Evolutionary conservation across 805 yeast species (phyloP).

Genomic region (Ogataea degrootiae): DNA sequence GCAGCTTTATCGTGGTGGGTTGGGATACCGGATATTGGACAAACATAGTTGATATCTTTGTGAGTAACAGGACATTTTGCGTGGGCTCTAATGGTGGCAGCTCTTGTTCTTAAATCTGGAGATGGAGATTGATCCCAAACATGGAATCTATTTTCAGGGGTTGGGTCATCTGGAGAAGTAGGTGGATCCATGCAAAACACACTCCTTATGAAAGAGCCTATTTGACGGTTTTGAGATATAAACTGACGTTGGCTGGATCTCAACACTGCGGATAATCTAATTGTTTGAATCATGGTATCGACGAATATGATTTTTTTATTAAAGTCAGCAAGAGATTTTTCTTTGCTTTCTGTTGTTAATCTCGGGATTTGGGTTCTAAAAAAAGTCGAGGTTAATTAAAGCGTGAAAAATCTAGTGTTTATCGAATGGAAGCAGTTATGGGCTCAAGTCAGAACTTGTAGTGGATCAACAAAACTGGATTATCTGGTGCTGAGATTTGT

Average conservation of each 20-base stretch:
- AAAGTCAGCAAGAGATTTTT: no score
- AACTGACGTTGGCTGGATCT: not conserved
- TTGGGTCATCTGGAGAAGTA: slow-evolving; percentile 60
- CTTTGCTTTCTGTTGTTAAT: no score
- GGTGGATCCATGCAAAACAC: slow-evolving; percentile 53
- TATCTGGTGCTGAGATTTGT: no score
- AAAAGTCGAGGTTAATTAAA: no score
- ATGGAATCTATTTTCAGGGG: slow-evolving; percentile 68
- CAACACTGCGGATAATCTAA: not conserved
- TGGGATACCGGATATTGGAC: slow-evolving; percentile 94
- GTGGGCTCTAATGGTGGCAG: slow-evolving; percentile 81
- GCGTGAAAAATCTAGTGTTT: no score
- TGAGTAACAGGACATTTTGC: slow-evolving; percentile 91
- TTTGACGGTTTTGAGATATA: slow-evolving; percentile 12
- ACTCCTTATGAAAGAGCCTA: slow-evolving; percentile 32
- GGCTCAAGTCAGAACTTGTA: no score
- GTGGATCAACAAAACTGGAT: no score
- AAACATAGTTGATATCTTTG: slow-evolving; percentile 73
- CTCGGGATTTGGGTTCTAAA: no score
- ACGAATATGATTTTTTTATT: no score
- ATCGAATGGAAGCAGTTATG: no score
- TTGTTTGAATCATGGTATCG: no score
- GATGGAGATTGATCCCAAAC: slow-evolving; percentile 92
- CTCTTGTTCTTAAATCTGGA: slow-evolving; percentile 82
- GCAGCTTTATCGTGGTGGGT: slow-evolving; percentile 90